Conservation (phyloP, 2,329 filamentous ascomycete species). For the Pyrenochaeta sp. region DNA sequence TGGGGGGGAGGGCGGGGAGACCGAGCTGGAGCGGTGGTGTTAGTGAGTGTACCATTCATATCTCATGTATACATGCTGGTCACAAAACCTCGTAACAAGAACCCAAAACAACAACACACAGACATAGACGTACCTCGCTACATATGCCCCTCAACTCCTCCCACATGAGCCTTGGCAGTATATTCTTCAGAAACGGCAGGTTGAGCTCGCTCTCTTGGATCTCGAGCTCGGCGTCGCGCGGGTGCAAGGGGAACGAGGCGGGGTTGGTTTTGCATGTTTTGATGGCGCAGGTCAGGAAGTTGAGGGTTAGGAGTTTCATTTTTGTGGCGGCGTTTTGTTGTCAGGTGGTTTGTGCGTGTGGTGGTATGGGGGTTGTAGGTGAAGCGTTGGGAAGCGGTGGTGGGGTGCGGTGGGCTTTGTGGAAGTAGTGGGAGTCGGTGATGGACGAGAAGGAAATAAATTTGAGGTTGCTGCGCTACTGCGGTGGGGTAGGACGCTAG, state of each 20-base stretch:
- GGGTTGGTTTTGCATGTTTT: constrained; percentile 89
- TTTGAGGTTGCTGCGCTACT: constrained; percentile 6
- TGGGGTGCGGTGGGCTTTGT: constrained; percentile 10
- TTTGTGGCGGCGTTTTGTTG: constrained; percentile 5
- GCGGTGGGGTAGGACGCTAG: constrained; percentile 20
- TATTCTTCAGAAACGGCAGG: constrained; percentile 79
- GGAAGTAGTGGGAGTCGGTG: neutral
- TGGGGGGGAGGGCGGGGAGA: constrained; percentile 72
- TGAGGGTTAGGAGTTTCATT: constrained; percentile 96
- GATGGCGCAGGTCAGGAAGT: constrained; percentile 95
- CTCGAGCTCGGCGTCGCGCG: constrained; percentile 88
- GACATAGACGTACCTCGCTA: constrained; percentile 69
- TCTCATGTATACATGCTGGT: constrained; percentile 6
- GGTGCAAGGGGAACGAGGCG: constrained; percentile 87
- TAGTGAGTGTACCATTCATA: neutral
- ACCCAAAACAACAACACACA: neutral
- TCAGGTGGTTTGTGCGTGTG: neutral
- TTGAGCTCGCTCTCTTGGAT: constrained; percentile 84
- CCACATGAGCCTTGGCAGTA: constrained; percentile 91
- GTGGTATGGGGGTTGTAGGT: constrained; percentile 49
- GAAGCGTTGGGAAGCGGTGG: neutral
- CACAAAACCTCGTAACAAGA: too few relatives aligned
- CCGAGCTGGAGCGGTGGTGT: constrained; percentile 66
- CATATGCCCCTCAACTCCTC: constrained; percentile 76
- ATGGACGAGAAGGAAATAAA: constrained; percentile 3